Evolutionary conservation across 2,329 filamentous ascomycete species (phyloP), one percentile per base, ranked within the genome.

Genomic region (Exophiala dermatitidis): DNA sequence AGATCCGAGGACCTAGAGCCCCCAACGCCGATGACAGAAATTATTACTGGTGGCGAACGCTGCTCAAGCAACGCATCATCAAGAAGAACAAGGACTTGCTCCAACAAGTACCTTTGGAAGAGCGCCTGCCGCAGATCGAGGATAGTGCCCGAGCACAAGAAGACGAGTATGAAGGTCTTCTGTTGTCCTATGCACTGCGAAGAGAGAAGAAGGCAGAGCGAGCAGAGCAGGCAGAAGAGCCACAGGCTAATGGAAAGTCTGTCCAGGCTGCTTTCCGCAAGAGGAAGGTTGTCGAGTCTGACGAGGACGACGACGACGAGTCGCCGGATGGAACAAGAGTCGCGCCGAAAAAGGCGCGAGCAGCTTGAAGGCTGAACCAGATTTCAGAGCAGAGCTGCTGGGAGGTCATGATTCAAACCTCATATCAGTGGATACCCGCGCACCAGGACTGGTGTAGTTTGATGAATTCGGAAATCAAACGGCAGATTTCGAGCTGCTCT

Each of bases 41-140:
- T 32, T 85, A 82, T 67, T 84, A 81, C 66, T 83, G 82, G 70
- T 85, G 82, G 82, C 74, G 82, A 4, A 69, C 84, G 60, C 74
- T 83, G 31, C 74, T 80, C 34, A 85, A 85, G 66, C 77, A 83
- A 59, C 73, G 82, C 12, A 74, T 85, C 10, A 83, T 78, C 66
- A 75, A 78, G 59, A 77, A 79, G 60, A 82, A 83, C 54, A 73
- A 74, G 33, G 82, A 85, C 62, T 67, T 76, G 34, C 69, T 85
- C 19, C 72, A 74, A n/a, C 80, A 84, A 64, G 60, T 84, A 52
- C 80, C 83, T 46, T 66, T 70, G 12, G 69, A 70, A 26, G 82
- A 84, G 53, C 72, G 79, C 12, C 72, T 80, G 0, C 73, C 81
- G 55, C 82, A 80, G 66, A 68, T 85, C 8, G 81, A 84, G 61